Evolutionary conservation across 805 yeast genomes (phyloP).

Genomic region (Candida jianshihensis): DNA sequence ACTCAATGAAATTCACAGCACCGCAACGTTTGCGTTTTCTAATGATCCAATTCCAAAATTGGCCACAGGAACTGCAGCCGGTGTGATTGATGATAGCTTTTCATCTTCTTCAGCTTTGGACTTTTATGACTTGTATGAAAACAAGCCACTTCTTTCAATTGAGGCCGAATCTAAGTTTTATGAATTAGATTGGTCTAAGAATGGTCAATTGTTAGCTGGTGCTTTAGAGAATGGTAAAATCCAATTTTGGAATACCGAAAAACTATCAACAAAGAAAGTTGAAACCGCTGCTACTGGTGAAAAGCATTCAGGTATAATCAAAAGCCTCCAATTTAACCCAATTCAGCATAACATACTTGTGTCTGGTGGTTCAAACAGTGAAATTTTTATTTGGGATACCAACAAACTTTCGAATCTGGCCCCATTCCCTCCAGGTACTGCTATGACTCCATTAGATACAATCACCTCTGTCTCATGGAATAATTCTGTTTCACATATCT

Average conservation of each 20-base stretch:
- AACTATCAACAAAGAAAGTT: constrained; percentile 37
- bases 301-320: constrained; percentile 65
- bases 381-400: constrained; percentile 86
- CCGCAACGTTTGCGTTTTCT: constrained; percentile 97
- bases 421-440: constrained; percentile 62
- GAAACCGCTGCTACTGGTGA: constrained; percentile 46
- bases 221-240: constrained; percentile 81
- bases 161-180: constrained; percentile 58
- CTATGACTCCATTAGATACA: constrained; percentile 76
- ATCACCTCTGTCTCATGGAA: constrained; percentile 86
- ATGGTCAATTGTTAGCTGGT: constrained; percentile 67
- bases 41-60: constrained; percentile 62
- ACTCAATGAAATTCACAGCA: constrained; percentile 72
- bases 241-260: constrained; percentile 66
- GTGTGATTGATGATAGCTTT: constrained; percentile 86
- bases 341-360: constrained; percentile 65
- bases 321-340: constrained; percentile 71
- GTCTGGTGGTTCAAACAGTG: constrained; percentile 85
- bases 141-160: constrained; percentile 37
- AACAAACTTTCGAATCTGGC: constrained; percentile 45
- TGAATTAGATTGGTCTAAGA: constrained; percentile 78
- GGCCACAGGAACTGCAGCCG: constrained; percentile 93
- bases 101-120: constrained; percentile 73
- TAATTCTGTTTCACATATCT: constrained; percentile 70
- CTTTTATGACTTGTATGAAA: constrained; percentile 55